phyloP scores from a whole-genome alignment of 2,329 filamentous ascomycete genomes.

The Corynespora cassiicola region DNA sequence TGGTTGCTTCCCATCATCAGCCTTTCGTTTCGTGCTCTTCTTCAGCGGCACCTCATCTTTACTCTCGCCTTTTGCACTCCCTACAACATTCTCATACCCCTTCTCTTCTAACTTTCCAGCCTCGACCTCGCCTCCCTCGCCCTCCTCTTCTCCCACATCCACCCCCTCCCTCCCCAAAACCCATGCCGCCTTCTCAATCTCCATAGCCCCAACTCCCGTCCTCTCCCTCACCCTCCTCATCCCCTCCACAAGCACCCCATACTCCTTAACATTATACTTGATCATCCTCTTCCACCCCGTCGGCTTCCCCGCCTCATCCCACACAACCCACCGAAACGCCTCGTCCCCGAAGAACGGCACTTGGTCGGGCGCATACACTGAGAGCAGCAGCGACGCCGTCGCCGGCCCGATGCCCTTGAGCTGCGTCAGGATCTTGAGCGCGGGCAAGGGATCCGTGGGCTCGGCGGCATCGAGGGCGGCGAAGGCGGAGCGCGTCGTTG shows the following conservation, averaged over 20 bases:
- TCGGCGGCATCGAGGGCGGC: constrained; percentile 15
- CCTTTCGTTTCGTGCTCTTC: constrained; percentile 33
- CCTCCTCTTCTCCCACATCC: constrained; percentile 21
- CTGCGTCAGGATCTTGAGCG: constrained; percentile 62
- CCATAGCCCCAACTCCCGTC: constrained; percentile 56
- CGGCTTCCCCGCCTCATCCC: constrained; percentile 53
- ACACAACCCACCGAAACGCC: constrained; percentile 74
- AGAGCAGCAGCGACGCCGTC: constrained; percentile 76
- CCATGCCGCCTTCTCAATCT: constrained; percentile 75
- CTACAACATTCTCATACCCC: too few relatives aligned
- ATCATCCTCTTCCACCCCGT: constrained; percentile 60
- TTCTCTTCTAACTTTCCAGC: background rate
- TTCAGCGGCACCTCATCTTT: constrained; percentile 9
- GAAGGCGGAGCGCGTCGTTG: constrained; percentile 62
- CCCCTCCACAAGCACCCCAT: constrained; percentile 59
- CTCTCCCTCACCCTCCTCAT: constrained; percentile 35
- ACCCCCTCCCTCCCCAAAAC: constrained; percentile 62
- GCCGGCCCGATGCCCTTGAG: constrained; percentile 81
- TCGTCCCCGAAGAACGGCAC: constrained; percentile 84
- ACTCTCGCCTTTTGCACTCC: background rate
- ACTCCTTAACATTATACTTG: constrained; percentile 76
- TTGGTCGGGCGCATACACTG: constrained; percentile 64
- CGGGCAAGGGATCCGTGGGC: constrained; percentile 18
- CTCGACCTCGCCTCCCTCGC: background rate
- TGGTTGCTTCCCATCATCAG: constrained; percentile 11